Base-by-base conservation (phyloP, 164 flowering plant genomes). In the Tetracentron sinense region DNA sequence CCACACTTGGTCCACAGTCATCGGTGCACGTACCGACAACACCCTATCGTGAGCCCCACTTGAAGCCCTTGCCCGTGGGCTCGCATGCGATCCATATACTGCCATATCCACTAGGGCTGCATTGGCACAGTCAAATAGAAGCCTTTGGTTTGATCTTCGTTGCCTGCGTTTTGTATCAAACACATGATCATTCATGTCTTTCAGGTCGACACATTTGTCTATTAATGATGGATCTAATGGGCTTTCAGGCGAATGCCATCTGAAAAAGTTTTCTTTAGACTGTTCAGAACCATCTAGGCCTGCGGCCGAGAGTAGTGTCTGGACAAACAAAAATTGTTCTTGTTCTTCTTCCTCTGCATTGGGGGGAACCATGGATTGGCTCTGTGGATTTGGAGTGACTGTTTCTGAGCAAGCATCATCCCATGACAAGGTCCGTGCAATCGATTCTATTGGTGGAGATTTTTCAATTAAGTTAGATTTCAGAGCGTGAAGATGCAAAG, bases 81-180 rank as follows among this genome's bases (percentile, higher is more conserved):
- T 58, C n/a, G 62, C 46, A 23, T 70, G 69, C 2, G 68, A 51
- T 12, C 69, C 67, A 46, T 60, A 47, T 4, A 73, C 74, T 12
- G 76, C 57, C 38, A 83, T 75, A n/a, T 88, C 87, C 46, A 75
- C 62, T 12, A 94, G 60, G 2, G 88, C 92, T 58, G 77, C 85
- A 71, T 94, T 91, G 1, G 89, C 91, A 66, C 86, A 82, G 63
- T 94, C 99, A 27, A 79, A 91, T 7, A 84, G 76, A 35, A 94
- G 99, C 78, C 83, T 84, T 28, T 76, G 69, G 19, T 69, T 84
- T 49, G 94, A 91, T 69, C 89, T 74, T 59, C 65, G 48, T 26
- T 82, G 88, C 72, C 93, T 78, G 68, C 83, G 79, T 67, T 73
- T 86, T 1, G 82, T 84, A 68, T 85, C 90, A 4, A 74, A 78